Evolutionary conservation across 1,284 basidiomycete genomes (phyloP).

Genomic region (Irpex lacteus): DNA sequence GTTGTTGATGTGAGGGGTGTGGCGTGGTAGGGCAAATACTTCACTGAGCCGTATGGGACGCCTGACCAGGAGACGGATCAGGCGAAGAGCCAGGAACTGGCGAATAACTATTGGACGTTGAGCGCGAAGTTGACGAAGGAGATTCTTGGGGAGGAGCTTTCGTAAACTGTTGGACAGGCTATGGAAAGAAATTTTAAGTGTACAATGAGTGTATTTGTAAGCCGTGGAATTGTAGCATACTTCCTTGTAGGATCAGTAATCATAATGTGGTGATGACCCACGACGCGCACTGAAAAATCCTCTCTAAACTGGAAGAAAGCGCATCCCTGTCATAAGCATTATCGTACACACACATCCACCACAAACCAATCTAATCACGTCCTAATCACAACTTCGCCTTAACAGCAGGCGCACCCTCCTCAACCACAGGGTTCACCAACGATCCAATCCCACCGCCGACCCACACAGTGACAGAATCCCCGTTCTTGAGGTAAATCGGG

Average conservation of each 20-base stretch:
- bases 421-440: constrained; percentile 69
- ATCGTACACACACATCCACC: neutral
- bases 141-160: constrained; percentile 25
- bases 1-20: neutral
- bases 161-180: neutral
- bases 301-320: no score
- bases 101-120: constrained; percentile 28
- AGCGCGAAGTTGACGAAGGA: constrained; percentile 24
- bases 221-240: no score
- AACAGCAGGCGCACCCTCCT: constrained; percentile 43
- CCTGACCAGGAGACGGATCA: constrained; percentile 24
- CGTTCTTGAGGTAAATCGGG: constrained; percentile 68
- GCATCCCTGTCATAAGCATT: neutral
- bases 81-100: constrained; percentile 23
- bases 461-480: constrained; percentile 71
- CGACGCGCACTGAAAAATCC: no score
- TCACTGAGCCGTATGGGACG: constrained; percentile 27
- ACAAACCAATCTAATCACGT: neutral
- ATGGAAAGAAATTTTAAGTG: neutral
- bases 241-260: no score
- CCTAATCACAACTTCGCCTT: constrained; percentile 40
- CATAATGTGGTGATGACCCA: no score
- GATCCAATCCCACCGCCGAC: constrained; percentile 69
- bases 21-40: constrained; percentile 27
- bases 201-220: no score